A percentile compares a stretch with the other conserved stretches of the same genome.
Evolutionary conservation across 2,329 filamentous ascomycete genomes (phyloP).

Genomic region (Cryphonectria parasitica): DNA sequence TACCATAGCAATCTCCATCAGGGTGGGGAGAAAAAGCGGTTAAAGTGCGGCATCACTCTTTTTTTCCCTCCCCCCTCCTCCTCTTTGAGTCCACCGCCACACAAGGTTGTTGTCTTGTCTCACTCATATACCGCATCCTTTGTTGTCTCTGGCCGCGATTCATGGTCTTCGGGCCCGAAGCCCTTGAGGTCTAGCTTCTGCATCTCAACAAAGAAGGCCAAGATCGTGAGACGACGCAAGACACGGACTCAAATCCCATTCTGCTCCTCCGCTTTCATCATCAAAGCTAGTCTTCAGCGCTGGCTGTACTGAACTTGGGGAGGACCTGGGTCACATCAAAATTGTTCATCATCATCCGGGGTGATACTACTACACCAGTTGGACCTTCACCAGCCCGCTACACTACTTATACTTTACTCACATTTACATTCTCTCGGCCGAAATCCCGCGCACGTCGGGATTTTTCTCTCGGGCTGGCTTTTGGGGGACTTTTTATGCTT

Average conservation of each 20-base stretch:
- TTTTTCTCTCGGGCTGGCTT: neutral
- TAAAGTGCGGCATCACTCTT: neutral
- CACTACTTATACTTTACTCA: neutral
- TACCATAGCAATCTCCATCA: slow-evolving; percentile 4
- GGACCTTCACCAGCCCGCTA: neutral
- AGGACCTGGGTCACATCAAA: too few relatives aligned
- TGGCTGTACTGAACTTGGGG: neutral
- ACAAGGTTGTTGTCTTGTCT: neutral
- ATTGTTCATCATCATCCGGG: neutral
- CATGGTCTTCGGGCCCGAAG: slow-evolving; percentile 1
- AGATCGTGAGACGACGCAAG: neutral
- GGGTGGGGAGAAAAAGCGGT: neutral
- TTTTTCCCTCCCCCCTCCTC: neutral
- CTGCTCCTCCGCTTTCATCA: slow-evolving; percentile 11
- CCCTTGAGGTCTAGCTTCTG: slow-evolving; percentile 1
- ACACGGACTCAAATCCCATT: neutral
- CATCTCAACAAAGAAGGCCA: neutral
- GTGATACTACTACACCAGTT: neutral
- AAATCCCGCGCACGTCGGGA: neutral
- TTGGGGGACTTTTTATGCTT: too few relatives aligned
- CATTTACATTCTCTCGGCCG: neutral
- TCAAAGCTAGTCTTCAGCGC: slow-evolving; percentile 8
- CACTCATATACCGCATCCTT: neutral
- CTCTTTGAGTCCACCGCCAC: neutral
- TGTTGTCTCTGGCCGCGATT: neutral